Evolutionary conservation across 805 yeast genomes (phyloP).

Genomic region (Wickerhamomyces bovis): DNA sequence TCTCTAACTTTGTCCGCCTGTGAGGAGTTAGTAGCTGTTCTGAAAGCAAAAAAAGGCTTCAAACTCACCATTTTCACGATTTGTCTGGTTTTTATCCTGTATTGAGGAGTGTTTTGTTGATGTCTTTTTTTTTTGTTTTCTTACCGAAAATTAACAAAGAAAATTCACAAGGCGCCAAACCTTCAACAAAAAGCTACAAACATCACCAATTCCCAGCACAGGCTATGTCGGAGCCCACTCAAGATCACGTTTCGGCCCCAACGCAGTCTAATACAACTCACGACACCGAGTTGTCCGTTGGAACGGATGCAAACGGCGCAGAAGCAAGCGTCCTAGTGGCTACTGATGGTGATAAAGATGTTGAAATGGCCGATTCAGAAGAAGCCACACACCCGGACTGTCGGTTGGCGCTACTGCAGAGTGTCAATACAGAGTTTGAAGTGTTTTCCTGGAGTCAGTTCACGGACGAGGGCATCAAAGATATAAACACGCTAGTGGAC

Average conservation of each 20-base stretch:
- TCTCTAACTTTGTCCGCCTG: slow-evolving; percentile 65
- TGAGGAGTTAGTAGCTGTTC: neutral
- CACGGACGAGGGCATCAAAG: slow-evolving; percentile 4
- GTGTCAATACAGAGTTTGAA: neutral
- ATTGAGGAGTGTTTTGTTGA: no score
- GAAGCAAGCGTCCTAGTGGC: neutral
- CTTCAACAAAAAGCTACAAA: no score
- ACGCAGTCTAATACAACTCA: neutral
- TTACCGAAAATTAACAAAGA: no score
- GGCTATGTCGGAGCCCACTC: neutral
- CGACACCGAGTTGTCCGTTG: neutral
- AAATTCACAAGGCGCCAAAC: no score
- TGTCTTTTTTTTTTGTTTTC: no score
- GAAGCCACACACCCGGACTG: neutral
- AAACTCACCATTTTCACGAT: slow-evolving; percentile 1
- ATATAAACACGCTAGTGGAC: neutral
- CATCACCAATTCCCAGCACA: neutral
- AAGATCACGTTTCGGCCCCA: neutral
- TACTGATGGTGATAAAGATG: slow-evolving; percentile 1
- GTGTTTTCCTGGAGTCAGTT: slow-evolving; percentile 5
- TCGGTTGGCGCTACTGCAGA: neutral
- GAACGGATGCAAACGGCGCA: neutral
- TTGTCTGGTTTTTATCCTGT: neutral
- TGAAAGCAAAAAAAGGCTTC: no score
- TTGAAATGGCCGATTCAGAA: slow-evolving; percentile 7